Base-by-base conservation (phyloP, 1,139 yeast species). In the Blastobotrys petasosporus region DNA sequence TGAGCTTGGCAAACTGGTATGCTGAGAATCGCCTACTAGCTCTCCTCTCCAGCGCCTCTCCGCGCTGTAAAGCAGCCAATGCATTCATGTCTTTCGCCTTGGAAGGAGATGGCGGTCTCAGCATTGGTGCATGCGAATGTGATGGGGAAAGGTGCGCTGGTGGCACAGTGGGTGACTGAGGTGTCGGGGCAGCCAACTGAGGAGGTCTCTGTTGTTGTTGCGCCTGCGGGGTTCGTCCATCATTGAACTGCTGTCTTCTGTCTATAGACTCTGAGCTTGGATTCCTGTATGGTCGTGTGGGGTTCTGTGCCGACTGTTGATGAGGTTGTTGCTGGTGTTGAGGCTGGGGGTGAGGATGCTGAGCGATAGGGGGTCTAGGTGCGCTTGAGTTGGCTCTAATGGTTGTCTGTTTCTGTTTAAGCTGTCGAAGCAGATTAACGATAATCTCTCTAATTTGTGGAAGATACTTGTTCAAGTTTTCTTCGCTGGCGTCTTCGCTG, bases 21-120 rank as follows among this genome's bases (percentile, higher is more conserved):
- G 97, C 96, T 23, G 96, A 86, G 60, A 84, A 92, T 50, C 98
- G 70, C 55, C 87, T 78, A 0, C 97, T 88, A 0, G 98, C 98
- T 51, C 97, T 76, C 54, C 98, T 75, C 66, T 85, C 95, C 39
- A 92, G 67, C 1, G 85, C 83, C 48, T 84, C 85, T 1, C 90
- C 86, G 41, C 82, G 79, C 57, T 88, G 95, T 16, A 90, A 70
- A 54, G 85, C 87, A 0, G 80, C 73, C 25, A 88, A 68, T 0
- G 95, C 88, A 29, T 39, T 43, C 20, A 29, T 42, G 35, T 36
- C 42, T 25, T 39, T 41, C 16, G 29, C 36, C 13, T 30, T 23
- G 8, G 40, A 25, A 20, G 40, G 30, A 9, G 44, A 39, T 30
- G 51, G 15, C 15, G 47, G 17, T 3, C 15, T 20, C 25, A 4